Evolutionary conservation across 176 grass and related monocot species (phyloP).

Genomic region (Hyparrhenia diplandra): DNA sequence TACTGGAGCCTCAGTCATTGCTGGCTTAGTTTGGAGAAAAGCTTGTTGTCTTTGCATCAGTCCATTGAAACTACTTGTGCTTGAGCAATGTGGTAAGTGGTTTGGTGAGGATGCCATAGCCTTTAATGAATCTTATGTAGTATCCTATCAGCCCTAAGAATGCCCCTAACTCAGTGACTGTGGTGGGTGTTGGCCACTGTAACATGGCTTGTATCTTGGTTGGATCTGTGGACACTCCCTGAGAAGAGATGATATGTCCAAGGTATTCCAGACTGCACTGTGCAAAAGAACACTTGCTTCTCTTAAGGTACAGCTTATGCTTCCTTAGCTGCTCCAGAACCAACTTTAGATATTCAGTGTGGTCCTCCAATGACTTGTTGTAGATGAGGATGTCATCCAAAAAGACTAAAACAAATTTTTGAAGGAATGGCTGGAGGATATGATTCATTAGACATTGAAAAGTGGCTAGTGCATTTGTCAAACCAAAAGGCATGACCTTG

Average conservation of each 20-base stretch:
- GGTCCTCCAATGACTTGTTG: rapidly evolving
- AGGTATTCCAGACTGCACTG: rapidly evolving
- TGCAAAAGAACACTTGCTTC: not conserved
- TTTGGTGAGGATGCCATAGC: rapidly evolving
- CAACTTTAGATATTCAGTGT: rapidly evolving
- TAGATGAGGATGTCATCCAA: too few species aligned
- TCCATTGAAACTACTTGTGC: rapidly evolving
- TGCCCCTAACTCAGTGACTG: rapidly evolving
- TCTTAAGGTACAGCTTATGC: too few species aligned
- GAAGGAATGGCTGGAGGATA: not conserved
- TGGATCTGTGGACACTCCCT: not conserved
- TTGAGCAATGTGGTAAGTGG: rapidly evolving
- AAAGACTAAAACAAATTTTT: not conserved
- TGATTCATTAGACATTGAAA: not conserved
- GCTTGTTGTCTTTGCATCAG: rapidly evolving
- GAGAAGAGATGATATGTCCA: too few species aligned
- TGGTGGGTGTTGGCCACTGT: rapidly evolving
- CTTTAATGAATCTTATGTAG: not conserved
- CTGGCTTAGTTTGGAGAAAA: rapidly evolving
- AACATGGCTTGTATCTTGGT: not conserved
- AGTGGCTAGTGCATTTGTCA: too few species aligned
- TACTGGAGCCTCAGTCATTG: too few species aligned
- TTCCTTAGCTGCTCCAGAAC: rapidly evolving
- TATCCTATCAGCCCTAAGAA: not conserved
- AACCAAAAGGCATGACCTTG: too few species aligned